Evolutionary conservation across 441 rosid species (phyloP).

Genomic region (Eruca vesicaria): DNA sequence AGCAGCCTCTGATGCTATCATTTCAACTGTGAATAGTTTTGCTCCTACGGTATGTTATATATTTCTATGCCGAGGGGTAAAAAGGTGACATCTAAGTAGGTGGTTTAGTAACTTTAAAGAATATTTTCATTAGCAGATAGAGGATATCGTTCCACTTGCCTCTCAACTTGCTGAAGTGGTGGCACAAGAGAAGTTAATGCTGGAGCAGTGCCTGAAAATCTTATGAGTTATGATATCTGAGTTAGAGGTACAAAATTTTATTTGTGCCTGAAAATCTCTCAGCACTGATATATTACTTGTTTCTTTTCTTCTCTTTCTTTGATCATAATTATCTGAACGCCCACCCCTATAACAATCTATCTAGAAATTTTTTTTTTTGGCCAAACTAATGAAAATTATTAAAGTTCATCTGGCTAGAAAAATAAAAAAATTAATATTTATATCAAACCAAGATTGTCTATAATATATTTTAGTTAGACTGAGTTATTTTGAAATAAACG

Average conservation of each 20-base stretch:
- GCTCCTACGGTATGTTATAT: constrained; percentile 44
- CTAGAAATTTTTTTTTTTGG: no score
- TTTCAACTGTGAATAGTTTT: constrained; percentile 35
- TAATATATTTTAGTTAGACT: no score
- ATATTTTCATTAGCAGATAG: constrained; percentile 39
- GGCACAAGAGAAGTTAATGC: constrained; percentile 41
- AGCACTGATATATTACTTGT: background rate
- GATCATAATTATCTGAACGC: background rate
- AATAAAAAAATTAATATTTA: no score
- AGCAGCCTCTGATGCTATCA: constrained; percentile 50
- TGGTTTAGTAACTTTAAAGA: no score
- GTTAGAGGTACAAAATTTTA: constrained; percentile 46
- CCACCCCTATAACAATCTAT: no score
- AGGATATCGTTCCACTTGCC: constrained; percentile 35
- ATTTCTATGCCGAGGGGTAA: background rate
- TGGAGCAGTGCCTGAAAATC: constrained; percentile 60
- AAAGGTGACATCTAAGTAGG: no score
- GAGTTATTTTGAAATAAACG: no score
- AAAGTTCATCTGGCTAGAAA: no score
- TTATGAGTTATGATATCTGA: constrained; percentile 42
- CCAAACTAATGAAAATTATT: no score
- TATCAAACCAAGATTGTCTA: no score
- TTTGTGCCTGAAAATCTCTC: constrained; percentile 1
- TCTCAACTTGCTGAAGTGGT: no score
- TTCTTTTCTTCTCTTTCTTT: background rate